Evolutionary conservation across 352 stramenopile species (phyloP).

Genomic region (Pythium volutum): DNA sequence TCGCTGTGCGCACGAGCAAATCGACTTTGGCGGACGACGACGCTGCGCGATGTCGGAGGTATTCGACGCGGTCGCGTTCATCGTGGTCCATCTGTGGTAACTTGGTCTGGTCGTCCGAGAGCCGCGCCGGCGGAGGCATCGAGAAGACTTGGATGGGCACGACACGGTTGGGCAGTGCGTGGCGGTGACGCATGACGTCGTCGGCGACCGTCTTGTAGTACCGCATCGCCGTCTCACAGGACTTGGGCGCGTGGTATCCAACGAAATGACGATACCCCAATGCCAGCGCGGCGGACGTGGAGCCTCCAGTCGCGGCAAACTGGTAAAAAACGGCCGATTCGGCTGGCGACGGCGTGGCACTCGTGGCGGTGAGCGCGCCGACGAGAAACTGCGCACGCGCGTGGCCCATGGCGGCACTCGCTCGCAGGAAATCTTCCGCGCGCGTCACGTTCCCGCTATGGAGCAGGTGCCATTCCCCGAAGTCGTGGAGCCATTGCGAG

Average conservation of each 20-base stretch:
- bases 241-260: conserved; percentile 44
- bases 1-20: conserved; percentile 46
- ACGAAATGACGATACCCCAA: conserved; percentile 66
- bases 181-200: conserved; percentile 32
- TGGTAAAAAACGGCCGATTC: conserved; percentile 52
- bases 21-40: conserved; percentile 19
- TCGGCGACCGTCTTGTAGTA: conserved; percentile 80
- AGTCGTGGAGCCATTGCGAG: conserved; percentile 30
- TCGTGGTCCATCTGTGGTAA: conserved; percentile 25
- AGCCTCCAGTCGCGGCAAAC: conserved; percentile 48
- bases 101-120: conserved; percentile 37
- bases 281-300: conserved; percentile 49
- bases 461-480: conserved; percentile 41
- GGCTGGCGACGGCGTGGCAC: conserved; percentile 10
- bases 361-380: conserved; percentile 30
- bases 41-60: conserved; percentile 37
- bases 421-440: conserved; percentile 34
- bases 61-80: conserved; percentile 46
- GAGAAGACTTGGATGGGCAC: conserved; percentile 40
- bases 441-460: conserved; percentile 22
- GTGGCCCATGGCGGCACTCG: conserved; percentile 37
- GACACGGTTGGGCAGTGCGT: conserved; percentile 19
- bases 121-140: conserved; percentile 25
- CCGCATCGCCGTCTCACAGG: conserved; percentile 50
- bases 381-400: conserved; percentile 26